Evolutionary conservation across 306 rosid species (phyloP).

Genomic region (Amphicarpaea edgeworthii): DNA sequence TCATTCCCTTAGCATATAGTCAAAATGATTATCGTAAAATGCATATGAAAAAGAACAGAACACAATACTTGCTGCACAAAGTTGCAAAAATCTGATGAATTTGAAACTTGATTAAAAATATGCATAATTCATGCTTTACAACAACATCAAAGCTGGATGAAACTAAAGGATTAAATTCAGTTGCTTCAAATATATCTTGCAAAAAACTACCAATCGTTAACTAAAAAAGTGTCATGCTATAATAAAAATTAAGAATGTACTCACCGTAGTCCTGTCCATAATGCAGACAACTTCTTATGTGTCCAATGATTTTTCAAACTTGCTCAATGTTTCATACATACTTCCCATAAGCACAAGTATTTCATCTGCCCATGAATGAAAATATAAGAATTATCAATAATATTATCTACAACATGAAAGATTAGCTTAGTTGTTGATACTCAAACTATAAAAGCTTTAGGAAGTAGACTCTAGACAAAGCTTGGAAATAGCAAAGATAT

Average conservation of each 20-base stretch:
- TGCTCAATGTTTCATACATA: conserved; percentile 73
- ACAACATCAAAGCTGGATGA: conserved; percentile 56
- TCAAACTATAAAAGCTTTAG: too few relatives aligned
- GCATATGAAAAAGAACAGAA: conserved; percentile 40
- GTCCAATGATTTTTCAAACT: conserved; percentile 67
- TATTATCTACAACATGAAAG: too few relatives aligned
- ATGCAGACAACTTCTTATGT: conserved; percentile 69
- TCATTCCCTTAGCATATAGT: conserved; percentile 10
- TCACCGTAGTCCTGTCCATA: conserved; percentile 74
- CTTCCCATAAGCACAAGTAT: conserved; percentile 95
- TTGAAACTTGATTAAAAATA: conserved; percentile 62
- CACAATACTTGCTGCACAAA: conserved; percentile 69
- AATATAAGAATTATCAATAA: too few relatives aligned
- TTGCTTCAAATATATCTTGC: conserved; percentile 92
- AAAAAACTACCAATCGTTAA: conserved; percentile 25
- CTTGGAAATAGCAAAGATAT: too few relatives aligned
- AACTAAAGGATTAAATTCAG: conserved; percentile 76
- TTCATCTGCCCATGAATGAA: too few relatives aligned
- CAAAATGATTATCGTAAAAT: conserved; percentile 31
- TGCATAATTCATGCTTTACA: conserved; percentile 60
- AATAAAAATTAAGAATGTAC: conserved; percentile 30
- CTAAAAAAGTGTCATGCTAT: not conserved
- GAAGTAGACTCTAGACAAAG: too few relatives aligned
- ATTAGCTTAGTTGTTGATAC: too few relatives aligned
- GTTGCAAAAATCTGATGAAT: conserved; percentile 68